Base-by-base conservation (phyloP, 345 rosid genomes). In the Boechera divaricarpa region DNA sequence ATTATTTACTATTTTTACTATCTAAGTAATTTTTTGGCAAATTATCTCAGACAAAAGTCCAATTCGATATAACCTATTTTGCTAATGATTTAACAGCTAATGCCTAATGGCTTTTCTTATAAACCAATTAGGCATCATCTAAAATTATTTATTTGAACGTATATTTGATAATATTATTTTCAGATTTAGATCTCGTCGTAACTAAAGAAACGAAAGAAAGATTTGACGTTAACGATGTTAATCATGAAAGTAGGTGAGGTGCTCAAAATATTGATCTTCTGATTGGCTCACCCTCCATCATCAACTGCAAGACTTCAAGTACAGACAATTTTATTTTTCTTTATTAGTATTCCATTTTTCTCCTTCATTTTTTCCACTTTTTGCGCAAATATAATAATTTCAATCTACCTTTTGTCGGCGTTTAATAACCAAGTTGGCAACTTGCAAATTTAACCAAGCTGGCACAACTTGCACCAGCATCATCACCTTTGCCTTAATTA, bases 341-440 rank as follows among this genome's bases (percentile, higher is more conserved):
- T 9, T 59, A 6, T 21, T 11, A 1, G 1, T 42, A 10, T 48
- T 48, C 52, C 6, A 0, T 64, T 21, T 39, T 3, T 62, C 7
- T 33, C 12, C 32, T 42, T 36, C 10, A 16, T 47, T 32, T 55
- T 38, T 10, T 18, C 13, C 63, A 52, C 47, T 55, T 67, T 67
- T 28, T 15, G 31, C 7, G 39, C 32, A 66, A 44, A 57, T 66
- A 47, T 11, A 67, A 28, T 58, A 75, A 58, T 18, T 24, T 33
- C 13, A 24, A 67, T 59, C 16, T 13, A 63, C 32, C 31, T 26
- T 52, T 77, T 71, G 68, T 65, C 54, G 81, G 67, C 35, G 65
- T 56, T 70, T 47, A 63, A 71, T 77, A 57, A 58, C 72, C 73
- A 78, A 78, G 63, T 72, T 72, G 81, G 73, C 81, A 72, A 78